These are phyloP conservation scores for Takakia lepidozioides DNA, from an alignment of 225 moss, liverwort and hornwort genomes.

Conservation along the genomic window DNA sequence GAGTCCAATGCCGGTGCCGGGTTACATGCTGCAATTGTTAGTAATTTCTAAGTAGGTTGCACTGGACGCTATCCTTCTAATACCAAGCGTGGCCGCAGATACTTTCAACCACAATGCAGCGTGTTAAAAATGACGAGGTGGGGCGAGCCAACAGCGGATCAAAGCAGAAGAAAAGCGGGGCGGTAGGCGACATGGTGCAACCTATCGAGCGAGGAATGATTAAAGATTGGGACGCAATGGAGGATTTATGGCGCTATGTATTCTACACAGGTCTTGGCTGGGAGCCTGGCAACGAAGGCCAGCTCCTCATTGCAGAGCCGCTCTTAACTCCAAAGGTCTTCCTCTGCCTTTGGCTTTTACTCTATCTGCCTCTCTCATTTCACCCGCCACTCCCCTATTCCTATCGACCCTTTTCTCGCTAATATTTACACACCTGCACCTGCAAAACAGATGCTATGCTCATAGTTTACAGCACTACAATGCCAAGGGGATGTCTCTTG, in stretches of 20 bases:
- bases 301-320: constrained; percentile 92
- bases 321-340: constrained; percentile 84
- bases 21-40: no score
- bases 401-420: no score
- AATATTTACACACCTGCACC: no score
- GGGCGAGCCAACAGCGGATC: constrained; percentile 9
- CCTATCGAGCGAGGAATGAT: constrained; percentile 92
- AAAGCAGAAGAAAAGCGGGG: constrained; percentile 13
- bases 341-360: background rate
- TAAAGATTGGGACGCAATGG: constrained; percentile 95
- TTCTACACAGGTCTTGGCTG: constrained; percentile 86
- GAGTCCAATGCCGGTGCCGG: no score
- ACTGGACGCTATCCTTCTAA: no score
- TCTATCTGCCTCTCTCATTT: background rate
- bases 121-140: constrained; percentile 43
- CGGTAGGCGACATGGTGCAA: constrained; percentile 30
- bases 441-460: no score
- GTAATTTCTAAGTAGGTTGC: no score
- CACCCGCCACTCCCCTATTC: no score
- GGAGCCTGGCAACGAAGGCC: constrained; percentile 95
- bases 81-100: no score
- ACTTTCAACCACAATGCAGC: constrained; percentile 40
- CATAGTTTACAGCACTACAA: no score
- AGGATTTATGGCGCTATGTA: constrained; percentile 97
- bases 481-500: no score